Base-by-base conservation (phyloP, 768 basidiomycete genomes). In the Neoboletus brunneissimus region DNA sequence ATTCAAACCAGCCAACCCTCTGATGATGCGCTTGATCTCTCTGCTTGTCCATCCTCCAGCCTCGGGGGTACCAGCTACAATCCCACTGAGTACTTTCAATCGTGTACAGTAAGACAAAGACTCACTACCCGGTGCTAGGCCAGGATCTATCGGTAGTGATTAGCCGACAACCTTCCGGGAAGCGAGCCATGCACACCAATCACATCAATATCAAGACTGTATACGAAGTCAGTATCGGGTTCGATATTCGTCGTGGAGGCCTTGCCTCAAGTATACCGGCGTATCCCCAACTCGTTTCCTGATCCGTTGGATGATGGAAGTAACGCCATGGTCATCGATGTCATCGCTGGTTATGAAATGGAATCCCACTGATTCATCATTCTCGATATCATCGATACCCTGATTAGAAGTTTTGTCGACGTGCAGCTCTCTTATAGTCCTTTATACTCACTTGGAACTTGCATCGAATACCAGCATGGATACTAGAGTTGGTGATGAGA, bases 381-480 rank as follows among this genome's bases (percentile, higher is more conserved):
- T 80, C 51, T 80, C 79, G 11, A 93, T 71, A 18, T 72, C 70
- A 27, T 23, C 32, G 1, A 64, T 46, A 11, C 63, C 63, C 72
- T 71, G 38, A 18, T 51, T 38, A 15, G 25, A 38, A 29, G 11
- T 43, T 16, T 5, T 5, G 12, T 64, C 32, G 27, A 25, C 1
- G 29, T 29, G 27, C 6, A 20, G n/a, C 23, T 13, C 11, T 31
- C 29, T 31, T 6, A 5, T 23, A 16, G 20, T 23, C 56, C 72
- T 72, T 35, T 37, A 47, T 37, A 71, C 78, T 59, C 55, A 83
- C 84, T 23, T 63, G 71, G 43, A 94, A 75, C 64, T 89, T 89
- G 72, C 88, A 90, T 43, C 92, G 78, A 58, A 95, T 88, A 5
- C 94, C 92, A 10, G 87, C 94, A 67, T 95, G 94, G 27, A 95